Base-by-base conservation (phyloP, 78 protist species). In the Guillardia theta region DNA sequence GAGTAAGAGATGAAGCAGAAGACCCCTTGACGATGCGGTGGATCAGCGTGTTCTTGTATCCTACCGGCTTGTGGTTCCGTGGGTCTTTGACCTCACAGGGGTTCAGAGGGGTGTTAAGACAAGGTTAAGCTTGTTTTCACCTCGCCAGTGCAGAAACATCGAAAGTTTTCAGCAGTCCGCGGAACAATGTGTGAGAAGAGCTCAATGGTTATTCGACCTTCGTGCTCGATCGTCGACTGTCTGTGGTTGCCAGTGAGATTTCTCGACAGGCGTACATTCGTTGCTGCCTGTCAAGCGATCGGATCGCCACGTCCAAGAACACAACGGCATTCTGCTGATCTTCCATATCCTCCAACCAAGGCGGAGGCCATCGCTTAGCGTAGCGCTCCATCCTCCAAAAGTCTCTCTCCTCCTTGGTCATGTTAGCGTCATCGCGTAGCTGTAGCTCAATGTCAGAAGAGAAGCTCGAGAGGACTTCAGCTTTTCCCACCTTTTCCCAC, bases 91-190 rank as follows among this genome's bases (percentile, higher is more conserved):
- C 70, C 70, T 58, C 39, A 1, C 58, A 10, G 30, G 30, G 30
- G 10, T 15, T 50, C 58, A 58, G 39, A 58, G 39, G 3, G 39
- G 27, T 30, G 70, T 30, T 8, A 58, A 58, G 27, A 1, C 21
- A 6, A 6, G 70, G 39, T 24, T 24, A 58, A 58, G 70, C 27
- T 58, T 8, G 21, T 10, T 10, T 30, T 3, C 39, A 58, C 70
- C 87, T 76, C 87, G 87, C 87, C 87, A 44, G 87, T 76, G 44
- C 87, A 76, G 8, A 76, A 37, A 44, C 87, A 76, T 18, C 87
- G 87, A 44, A 76, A 76, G 87, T 76, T 76, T 44, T 76, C 87
- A 76, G 87, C 87, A 6, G 87, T 76, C 87, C 37, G n/a, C 5
- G 87, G 87, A 37, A 76, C 87, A 12, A 76, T 24, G 43, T 76